A percentile compares a stretch with the other conserved stretches of the same genome.
These are phyloP conservation scores for Melastoma malabathricum DNA, from an alignment of 345 rosid species.

Conservation along the genomic window DNA sequence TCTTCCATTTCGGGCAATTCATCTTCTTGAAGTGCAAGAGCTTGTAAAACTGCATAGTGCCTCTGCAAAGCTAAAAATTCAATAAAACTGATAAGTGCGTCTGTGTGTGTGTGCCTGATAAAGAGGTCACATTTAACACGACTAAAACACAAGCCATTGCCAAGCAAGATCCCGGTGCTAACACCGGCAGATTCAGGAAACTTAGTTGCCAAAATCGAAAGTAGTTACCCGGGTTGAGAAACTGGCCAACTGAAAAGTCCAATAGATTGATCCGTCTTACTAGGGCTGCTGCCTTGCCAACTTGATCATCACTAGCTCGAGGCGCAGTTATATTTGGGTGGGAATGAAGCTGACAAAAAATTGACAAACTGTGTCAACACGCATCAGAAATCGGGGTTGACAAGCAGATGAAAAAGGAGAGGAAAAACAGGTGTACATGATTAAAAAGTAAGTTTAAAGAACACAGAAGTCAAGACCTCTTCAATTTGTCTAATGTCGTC, in stretches of 20 bases:
- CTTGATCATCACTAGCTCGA: constrained; percentile 63
- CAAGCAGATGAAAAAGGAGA: not conserved
- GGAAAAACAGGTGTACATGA: constrained; percentile 1
- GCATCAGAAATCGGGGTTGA: not conserved
- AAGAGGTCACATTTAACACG: no score
- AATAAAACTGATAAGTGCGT: no score
- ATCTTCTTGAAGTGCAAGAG: constrained; percentile 78
- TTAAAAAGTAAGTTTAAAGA: constrained; percentile 9
- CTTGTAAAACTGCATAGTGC: constrained; percentile 78
- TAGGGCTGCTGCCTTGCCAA: constrained; percentile 53
- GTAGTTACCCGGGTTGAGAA: constrained; percentile 66
- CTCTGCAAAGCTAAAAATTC: constrained; percentile 6
- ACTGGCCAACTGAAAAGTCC: constrained; percentile 67
- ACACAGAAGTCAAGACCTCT: constrained; percentile 37
- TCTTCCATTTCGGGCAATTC: constrained; percentile 56
- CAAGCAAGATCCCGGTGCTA: no score
- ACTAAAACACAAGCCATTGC: no score
- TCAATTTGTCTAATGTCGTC: constrained; percentile 77
- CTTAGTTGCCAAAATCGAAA: no score
- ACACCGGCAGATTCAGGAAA: no score
- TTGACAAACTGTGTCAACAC: not conserved
- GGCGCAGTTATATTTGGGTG: constrained; percentile 31
- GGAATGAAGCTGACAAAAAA: constrained; percentile 35
- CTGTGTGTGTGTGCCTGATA: no score
- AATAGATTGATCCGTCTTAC: constrained; percentile 65